Base-by-base conservation (phyloP, 192 early-diverging fungal species). In the Spizellomyces punctatus region DNA sequence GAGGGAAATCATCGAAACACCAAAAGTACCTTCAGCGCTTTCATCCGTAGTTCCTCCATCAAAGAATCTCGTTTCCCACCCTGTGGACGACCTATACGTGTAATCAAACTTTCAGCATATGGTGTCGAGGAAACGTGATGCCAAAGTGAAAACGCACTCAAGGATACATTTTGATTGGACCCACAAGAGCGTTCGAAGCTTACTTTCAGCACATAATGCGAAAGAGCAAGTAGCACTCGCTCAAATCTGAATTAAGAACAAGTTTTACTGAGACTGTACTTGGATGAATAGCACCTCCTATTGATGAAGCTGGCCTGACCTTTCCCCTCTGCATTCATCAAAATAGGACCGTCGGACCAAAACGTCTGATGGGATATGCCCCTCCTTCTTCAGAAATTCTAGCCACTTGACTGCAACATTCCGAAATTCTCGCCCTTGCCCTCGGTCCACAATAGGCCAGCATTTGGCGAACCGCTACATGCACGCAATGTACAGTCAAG, bases 301-400 rank as follows among this genome's bases (percentile, higher is more conserved):
- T 6, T 17, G 6, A 63, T 16, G 45, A 42, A 27, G 17, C 9
- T 19, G 54, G 10, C 46, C 58, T 41, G 27, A 79, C 78, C 78
- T 22, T 55, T 77, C 79, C 14, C 79, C 79, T 21, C 69, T 48
- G 47, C 76, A 78, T 43, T 80, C 79, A 48, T 80, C 79, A 48
- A 80, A 78, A 43, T 64, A 64, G 2, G 67, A 71, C 17, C 69
- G 58, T 9, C 79, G 47, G 17, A 80, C 59, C 5, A 48, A 49
- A 6, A 74, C 58, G 42, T 73, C 66, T 12, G 62, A 42, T 14
- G 79, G 76, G 17, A 80, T 44, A 6, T 72, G 52, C 43, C 73
- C 76, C n/a, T 66, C 66, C 52, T 78, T 78, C 57, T 78, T 80
- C 55, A 80, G 64, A 17, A 48, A 5, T 21, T 80, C 79, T n/a